phyloP scores from a whole-genome alignment of 2,329 filamentous ascomycete genomes.

The Shiraia sp. region DNA sequence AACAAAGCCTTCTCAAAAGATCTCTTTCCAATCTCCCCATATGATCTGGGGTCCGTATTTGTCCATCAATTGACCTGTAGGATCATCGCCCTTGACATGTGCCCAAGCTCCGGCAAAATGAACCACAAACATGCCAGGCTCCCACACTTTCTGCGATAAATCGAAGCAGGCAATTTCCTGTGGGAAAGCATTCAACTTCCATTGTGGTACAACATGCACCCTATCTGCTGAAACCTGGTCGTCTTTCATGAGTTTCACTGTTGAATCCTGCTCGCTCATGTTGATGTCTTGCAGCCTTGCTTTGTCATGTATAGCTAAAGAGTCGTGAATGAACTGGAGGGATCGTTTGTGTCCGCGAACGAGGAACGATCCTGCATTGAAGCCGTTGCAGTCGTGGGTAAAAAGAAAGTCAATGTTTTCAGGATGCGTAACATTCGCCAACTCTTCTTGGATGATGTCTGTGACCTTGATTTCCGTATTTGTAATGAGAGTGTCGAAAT shows the following conservation, averaged over 20 bases:
- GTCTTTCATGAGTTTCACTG: slow-evolving; percentile 38
- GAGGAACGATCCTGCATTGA: slow-evolving; percentile 47
- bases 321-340: slow-evolving; percentile 39
- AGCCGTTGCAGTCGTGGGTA: slow-evolving; percentile 46
- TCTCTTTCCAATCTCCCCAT: slow-evolving; percentile 39
- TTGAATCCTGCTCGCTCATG: slow-evolving; percentile 46
- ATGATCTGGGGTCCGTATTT: slow-evolving; percentile 42
- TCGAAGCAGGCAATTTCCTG: slow-evolving; percentile 47
- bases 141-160: slow-evolving; percentile 31
- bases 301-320: slow-evolving; percentile 30
- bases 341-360: slow-evolving; percentile 42
- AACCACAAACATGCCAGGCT: slow-evolving; percentile 42
- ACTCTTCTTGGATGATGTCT: slow-evolving; percentile 41
- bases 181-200: slow-evolving; percentile 47
- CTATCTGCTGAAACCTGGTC: slow-evolving; percentile 21
- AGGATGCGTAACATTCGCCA: slow-evolving; percentile 33
- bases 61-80: slow-evolving; percentile 44
- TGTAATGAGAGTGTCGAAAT: slow-evolving; percentile 48
- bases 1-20: slow-evolving; percentile 18
- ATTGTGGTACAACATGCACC: slow-evolving; percentile 40
- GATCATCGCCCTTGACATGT: slow-evolving; percentile 44
- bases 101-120: slow-evolving; percentile 51
- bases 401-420: slow-evolving; percentile 44
- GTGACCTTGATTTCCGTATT: slow-evolving; percentile 43
- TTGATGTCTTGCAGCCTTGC: slow-evolving; percentile 23